Conservation (phyloP, 257 asterid species). For the Anisodus acutangulus region DNA sequence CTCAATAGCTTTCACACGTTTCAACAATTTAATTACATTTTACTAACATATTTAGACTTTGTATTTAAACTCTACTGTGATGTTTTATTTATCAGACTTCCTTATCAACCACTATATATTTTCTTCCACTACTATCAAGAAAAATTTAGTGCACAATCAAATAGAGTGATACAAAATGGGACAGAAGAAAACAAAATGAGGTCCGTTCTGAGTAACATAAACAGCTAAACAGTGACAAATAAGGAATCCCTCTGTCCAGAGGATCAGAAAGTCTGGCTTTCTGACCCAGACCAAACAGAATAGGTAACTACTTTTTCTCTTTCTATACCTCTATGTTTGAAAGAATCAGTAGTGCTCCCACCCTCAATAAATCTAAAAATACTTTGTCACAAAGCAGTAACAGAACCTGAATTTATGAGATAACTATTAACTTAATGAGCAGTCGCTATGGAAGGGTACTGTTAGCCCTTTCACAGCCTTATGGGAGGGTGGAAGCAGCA, state of each 20-base stretch:
- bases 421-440: background rate
- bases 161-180: constrained; percentile 2
- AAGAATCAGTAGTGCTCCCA: background rate
- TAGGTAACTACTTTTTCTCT: background rate
- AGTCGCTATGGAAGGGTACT: too few relatives aligned
- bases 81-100: background rate
- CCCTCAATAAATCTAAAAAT: background rate
- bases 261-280: background rate
- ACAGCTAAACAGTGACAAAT: background rate
- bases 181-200: background rate
- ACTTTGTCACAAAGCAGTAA: background rate
- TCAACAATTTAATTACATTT: background rate
- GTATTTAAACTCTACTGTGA: background rate
- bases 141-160: background rate
- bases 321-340: constrained; percentile 8
- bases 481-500: background rate
- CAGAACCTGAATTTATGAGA: background rate
- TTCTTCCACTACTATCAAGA: background rate
- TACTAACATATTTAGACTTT: background rate
- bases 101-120: background rate
- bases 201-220: background rate
- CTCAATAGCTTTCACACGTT: constrained; percentile 18
- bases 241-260: background rate
- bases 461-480: background rate
- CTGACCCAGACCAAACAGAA: constrained; percentile 3